Conservation (phyloP, 1,284 basidiomycete species). For the Boletellus deceptivus region DNA sequence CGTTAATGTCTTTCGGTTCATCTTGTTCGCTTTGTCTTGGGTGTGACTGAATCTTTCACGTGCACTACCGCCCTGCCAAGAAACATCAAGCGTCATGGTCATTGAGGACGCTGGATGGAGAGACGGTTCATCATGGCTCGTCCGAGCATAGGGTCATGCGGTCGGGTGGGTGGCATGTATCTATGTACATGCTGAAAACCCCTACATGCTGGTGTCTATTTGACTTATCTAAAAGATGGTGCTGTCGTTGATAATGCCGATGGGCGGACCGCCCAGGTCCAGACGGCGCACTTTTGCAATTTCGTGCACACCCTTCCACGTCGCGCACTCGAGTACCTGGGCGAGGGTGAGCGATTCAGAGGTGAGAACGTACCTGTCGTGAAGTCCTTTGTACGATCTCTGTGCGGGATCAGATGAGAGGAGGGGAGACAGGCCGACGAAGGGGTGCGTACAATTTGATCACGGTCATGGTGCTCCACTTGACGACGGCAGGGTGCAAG, state of each 20-base stretch:
- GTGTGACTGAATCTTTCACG: neutral
- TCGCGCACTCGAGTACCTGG: conserved; percentile 90
- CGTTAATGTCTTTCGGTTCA: conserved; percentile 73
- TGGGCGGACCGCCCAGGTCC: conserved; percentile 78
- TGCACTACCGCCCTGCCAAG: no score
- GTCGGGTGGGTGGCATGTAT: no score
- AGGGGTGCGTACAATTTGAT: conserved; percentile 71
- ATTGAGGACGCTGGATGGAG: neutral
- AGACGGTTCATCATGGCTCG: neutral
- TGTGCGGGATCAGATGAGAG: conserved; percentile 38
- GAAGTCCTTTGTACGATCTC: conserved; percentile 76
- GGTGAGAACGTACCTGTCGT: conserved; percentile 52
- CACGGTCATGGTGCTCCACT: conserved; percentile 95
- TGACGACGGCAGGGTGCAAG: conserved; percentile 87
- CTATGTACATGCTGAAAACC: no score
- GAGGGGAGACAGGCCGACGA: neutral
- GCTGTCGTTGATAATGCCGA: conserved; percentile 83
- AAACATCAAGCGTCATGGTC: conserved; percentile 46
- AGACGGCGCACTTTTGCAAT: conserved; percentile 81
- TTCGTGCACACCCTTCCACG: conserved; percentile 94
- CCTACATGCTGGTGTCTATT: no score
- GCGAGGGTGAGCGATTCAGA: conserved; percentile 63
- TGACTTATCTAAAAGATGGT: conserved; percentile 63
- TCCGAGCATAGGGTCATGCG: no score
- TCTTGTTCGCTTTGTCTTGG: neutral